Evolutionary conservation across 1,284 basidiomycete species (phyloP).

Genomic region (Apiotrichum gamsii): DNA sequence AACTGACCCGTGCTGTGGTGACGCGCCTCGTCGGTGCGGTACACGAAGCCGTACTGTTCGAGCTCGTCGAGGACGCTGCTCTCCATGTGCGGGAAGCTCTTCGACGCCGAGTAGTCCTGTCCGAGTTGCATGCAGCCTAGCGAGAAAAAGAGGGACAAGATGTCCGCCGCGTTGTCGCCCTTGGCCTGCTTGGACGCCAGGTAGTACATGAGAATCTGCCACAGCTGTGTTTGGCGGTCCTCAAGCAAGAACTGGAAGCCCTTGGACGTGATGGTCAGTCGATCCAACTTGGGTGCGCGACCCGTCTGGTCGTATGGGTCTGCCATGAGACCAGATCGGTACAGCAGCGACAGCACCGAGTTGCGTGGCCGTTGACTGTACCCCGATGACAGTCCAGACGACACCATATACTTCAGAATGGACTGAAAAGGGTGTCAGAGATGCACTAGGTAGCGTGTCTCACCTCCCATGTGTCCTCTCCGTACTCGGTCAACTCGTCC

Average conservation of each 20-base stretch:
- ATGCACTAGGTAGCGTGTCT: conserved; percentile 18
- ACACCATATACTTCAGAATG: conserved; percentile 98
- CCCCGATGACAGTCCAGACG: conserved; percentile 61
- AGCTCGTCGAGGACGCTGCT: conserved; percentile 66
- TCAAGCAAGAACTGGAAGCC: conserved; percentile 97
- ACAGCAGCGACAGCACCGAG: conserved; percentile 70
- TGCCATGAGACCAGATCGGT: conserved; percentile 81
- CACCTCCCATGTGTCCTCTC: conserved; percentile 91
- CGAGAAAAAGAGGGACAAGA: conserved; percentile 92
- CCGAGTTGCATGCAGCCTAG: conserved; percentile 89
- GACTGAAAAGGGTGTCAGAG: too few species aligned
- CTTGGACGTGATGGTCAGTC: conserved; percentile 76
- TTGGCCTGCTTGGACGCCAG: conserved; percentile 56
- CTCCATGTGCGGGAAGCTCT: conserved; percentile 71
- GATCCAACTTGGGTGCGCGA: conserved; percentile 43
- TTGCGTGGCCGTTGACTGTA: conserved; percentile 58
- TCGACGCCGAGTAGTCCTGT: conserved; percentile 84
- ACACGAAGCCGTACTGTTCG: conserved; percentile 89
- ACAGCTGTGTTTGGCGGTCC: conserved; percentile 94
- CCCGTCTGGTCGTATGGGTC: conserved; percentile 25
- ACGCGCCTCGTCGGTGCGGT: conserved; percentile 55
- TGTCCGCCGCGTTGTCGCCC: conserved; percentile 86
- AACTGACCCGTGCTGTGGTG: conserved; percentile 56
- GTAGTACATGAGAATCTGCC: conserved; percentile 91
- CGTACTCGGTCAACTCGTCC: conserved; percentile 72